These are phyloP conservation scores for Tricladium varicosporioides DNA, from an alignment of 2,329 filamentous ascomycete genomes.

Conservation along the genomic window DNA sequence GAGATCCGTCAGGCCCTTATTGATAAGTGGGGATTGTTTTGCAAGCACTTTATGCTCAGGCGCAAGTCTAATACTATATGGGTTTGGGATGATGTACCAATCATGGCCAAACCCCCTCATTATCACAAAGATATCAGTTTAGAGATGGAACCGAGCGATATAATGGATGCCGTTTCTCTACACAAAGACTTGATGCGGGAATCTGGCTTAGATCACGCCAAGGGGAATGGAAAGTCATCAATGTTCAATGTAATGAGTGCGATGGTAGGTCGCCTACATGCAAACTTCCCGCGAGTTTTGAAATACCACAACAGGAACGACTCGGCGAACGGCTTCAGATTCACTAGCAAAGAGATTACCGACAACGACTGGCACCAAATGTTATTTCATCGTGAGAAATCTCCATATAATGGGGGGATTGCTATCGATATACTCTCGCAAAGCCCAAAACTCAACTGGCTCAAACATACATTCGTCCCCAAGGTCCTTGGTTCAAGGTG, in stretches of 20 bases:
- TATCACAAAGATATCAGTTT: background rate
- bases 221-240: background rate
- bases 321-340: background rate
- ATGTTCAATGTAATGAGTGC: background rate
- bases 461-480: background rate
- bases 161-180: background rate
- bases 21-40: background rate
- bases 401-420: background rate
- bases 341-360: background rate
- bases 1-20: background rate
- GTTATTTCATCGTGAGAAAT: background rate
- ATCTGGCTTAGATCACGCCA: background rate
- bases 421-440: background rate
- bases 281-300: background rate
- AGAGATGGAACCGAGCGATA: background rate
- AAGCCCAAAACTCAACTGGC: background rate
- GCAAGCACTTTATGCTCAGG: background rate
- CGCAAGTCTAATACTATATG: background rate
- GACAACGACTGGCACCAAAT: background rate
- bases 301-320: background rate
- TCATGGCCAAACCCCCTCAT: background rate
- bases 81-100: background rate
- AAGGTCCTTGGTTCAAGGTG: background rate
- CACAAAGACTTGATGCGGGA: background rate
- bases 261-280: background rate